These are phyloP conservation scores for Camelina laxa DNA, from an alignment of 345 rosid genomes.

Conservation along the genomic window DNA sequence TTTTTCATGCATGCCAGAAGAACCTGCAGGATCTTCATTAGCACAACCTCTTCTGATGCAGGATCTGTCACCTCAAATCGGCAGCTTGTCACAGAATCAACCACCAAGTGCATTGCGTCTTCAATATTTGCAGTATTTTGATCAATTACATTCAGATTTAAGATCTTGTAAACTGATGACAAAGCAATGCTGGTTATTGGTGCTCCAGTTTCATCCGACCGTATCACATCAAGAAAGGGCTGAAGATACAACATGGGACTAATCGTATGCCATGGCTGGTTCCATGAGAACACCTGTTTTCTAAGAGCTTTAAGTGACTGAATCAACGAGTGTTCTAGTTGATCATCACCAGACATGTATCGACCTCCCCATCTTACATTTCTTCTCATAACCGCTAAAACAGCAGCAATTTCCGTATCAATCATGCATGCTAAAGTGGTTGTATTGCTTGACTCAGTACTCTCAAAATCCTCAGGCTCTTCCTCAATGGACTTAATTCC, in stretches of 20 bases:
- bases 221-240: conserved; percentile 91
- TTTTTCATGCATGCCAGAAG: conserved; percentile 93
- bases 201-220: conserved; percentile 94
- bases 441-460: conserved; percentile 55
- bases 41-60: conserved; percentile 95
- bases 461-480: conserved; percentile 87
- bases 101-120: conserved; percentile 92
- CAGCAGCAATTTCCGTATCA: conserved; percentile 89
- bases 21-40: conserved; percentile 98
- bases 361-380: conserved; percentile 98
- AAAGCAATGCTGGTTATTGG: conserved; percentile 90
- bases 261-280: conserved; percentile 84
- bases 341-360: conserved; percentile 93
- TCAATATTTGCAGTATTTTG: conserved; percentile 77
- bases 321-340: conserved; percentile 85
- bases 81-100: conserved; percentile 96
- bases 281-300: conserved; percentile 86
- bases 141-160: conserved; percentile 79
- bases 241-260: conserved; percentile 83
- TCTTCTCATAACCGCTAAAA: conserved; percentile 96
- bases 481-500: conserved; percentile 94
- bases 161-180: conserved; percentile 88
- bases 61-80: conserved; percentile 99
- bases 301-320: conserved; percentile 87
- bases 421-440: conserved; percentile 79